A percentile compares a stretch with the other conserved stretches of the same genome.
Evolutionary conservation across 345 rosid genomes (phyloP).

Genomic region (Dimocarpus longan): DNA sequence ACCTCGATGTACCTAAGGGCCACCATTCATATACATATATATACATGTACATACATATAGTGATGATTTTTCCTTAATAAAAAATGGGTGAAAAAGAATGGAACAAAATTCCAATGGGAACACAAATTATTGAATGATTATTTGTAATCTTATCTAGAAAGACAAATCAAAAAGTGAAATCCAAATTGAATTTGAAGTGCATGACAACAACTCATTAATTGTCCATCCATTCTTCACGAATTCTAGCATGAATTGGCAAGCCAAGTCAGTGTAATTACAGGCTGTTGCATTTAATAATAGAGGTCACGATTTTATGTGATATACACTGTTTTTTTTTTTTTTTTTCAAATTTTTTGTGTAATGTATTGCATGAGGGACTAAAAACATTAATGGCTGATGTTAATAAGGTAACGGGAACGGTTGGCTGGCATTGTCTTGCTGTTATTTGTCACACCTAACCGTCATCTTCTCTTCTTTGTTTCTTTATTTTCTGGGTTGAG

Average conservation of each 20-base stretch:
- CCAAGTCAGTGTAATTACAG: slow-evolving; percentile 16
- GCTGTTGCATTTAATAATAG: slow-evolving; percentile 34
- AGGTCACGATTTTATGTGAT: not conserved
- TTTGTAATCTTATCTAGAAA: not conserved
- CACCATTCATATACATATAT: no score
- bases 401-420: slow-evolving; percentile 21
- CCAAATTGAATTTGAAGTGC: slow-evolving; percentile 25
- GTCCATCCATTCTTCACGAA: slow-evolving; percentile 7
- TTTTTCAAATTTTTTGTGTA: no score
- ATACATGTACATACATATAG: no score
- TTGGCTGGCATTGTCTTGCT: slow-evolving; percentile 19
- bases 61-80: no score
- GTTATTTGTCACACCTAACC: slow-evolving; percentile 3
- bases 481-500: not conserved
- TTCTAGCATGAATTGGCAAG: slow-evolving; percentile 4
- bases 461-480: not conserved
- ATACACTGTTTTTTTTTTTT: not conserved
- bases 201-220: slow-evolving; percentile 1
- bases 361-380: slow-evolving; percentile 13
- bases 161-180: slow-evolving; percentile 7
- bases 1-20: no score
- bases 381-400: slow-evolving; percentile 27
- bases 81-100: no score
- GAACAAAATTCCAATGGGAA: not conserved
- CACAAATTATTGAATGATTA: not conserved